A percentile compares a stretch with the other conserved stretches of the same genome.
phyloP scores from a whole-genome alignment of 78 protist species.

The Dictyostelium capitatum region DNA sequence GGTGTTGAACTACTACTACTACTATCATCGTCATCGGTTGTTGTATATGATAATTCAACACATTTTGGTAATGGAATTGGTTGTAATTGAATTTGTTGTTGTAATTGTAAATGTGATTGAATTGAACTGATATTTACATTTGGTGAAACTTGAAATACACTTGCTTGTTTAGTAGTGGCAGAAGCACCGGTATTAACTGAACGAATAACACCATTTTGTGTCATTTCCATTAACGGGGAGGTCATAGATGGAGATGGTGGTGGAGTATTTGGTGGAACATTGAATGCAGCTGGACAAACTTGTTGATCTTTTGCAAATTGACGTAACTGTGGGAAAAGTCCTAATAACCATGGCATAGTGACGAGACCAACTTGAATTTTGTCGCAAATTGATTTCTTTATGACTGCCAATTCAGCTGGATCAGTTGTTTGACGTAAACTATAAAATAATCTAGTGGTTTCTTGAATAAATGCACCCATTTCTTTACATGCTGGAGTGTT shows the following conservation, averaged over 20 bases:
- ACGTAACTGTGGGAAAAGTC: conserved; percentile 53
- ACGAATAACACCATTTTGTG: neutral
- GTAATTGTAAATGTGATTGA: conserved; percentile 52
- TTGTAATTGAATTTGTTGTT: neutral
- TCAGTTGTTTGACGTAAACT: conserved; percentile 20
- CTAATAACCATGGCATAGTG: conserved; percentile 63
- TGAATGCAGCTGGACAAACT: neutral
- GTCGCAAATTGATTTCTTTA: conserved; percentile 45
- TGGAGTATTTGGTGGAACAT: conserved; percentile 77
- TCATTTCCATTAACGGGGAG: conserved; percentile 41
- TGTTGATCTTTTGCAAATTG: conserved; percentile 31
- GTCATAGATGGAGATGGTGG: conserved; percentile 67
- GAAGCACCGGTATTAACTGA: neutral
- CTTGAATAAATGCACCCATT: conserved; percentile 23
- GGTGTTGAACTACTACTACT: neutral
- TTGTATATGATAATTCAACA: neutral
- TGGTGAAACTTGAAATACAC: conserved; percentile 20
- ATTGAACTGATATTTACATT: conserved; percentile 5
- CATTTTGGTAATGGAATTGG: neutral
- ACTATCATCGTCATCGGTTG: neutral
- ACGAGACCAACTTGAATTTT: conserved; percentile 18
- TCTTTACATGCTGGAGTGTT: neutral
- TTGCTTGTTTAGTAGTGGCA: neutral
- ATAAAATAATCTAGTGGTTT: conserved; percentile 36
- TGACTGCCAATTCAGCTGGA: neutral